These are phyloP conservation scores for Zasmidium cellare DNA, from an alignment of 2,329 filamentous ascomycete genomes.

Conservation along the genomic window DNA sequence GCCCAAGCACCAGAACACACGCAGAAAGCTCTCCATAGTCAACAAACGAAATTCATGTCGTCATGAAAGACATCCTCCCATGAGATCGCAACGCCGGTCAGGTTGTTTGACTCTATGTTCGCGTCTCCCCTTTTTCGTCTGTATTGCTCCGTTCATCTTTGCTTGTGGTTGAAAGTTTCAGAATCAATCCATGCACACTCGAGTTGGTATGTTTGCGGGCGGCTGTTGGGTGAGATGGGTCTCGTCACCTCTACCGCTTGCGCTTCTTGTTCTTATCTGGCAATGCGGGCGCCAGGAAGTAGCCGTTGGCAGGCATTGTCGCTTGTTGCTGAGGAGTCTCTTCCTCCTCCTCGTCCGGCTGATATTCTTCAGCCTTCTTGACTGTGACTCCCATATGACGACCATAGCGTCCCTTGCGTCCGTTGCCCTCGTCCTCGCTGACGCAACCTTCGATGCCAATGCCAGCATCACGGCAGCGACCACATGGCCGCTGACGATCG, in stretches of 20 bases:
- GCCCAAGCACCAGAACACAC: not conserved
- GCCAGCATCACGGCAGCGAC: conserved; percentile 92
- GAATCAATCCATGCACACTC: too few species aligned
- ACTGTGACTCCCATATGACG: conserved; percentile 68
- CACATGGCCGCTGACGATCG: conserved; percentile 92
- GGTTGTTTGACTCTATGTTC: not conserved
- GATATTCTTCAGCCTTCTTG: conserved; percentile 51
- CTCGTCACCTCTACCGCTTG: conserved; percentile 17
- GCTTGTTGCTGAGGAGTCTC: conserved; percentile 27
- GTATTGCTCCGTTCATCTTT: not conserved
- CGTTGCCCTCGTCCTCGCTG: conserved; percentile 97
- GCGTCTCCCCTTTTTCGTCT: not conserved
- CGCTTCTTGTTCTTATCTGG: conserved; percentile 67
- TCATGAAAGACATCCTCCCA: conserved; percentile 10
- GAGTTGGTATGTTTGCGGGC: too few species aligned
- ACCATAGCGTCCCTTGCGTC: conserved; percentile 88
- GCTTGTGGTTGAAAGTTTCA: not conserved
- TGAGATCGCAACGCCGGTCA: conserved; percentile 3
- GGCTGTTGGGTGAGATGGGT: too few species aligned
- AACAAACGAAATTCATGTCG: conserved; percentile 16
- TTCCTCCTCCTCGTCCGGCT: conserved; percentile 16
- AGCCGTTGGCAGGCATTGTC: conserved; percentile 29
- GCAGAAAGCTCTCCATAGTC: conserved; percentile 1
- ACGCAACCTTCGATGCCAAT: conserved; percentile 91
- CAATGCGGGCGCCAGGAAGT: conserved; percentile 36